Evolutionary conservation across 164 flowering plant genomes (phyloP), one percentile per base, ranked within the genome.

Genomic region (Pachysandra terminalis): DNA sequence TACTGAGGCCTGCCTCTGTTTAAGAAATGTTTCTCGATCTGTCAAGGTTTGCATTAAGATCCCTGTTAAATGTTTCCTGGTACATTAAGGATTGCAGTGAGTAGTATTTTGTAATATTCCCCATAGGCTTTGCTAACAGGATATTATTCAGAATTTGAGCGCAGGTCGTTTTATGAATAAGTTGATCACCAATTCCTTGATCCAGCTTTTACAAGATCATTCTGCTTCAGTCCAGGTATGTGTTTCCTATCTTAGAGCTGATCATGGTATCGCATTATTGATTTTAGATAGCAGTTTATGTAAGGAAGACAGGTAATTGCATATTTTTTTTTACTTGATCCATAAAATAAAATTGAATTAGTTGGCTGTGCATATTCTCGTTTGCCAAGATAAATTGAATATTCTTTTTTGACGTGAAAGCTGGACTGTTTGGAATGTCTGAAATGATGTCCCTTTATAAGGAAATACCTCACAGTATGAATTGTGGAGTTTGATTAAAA

Each of bases 11-110:
- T 96, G 96, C 81, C 78, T 76, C 56, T 93, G 97, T 77, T 74
- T 96, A 70, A 85, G 74, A 82, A 84, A 81, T 70, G 80, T 91
- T 68, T 81, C 95, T 71, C 95, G 99, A 56, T 96, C 99, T 74
- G 80, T 93, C 79, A 87, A 89, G 94, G 94, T 89, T 74, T 68
- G 89, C 19, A 54, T 27, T 56, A 25, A 54, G 40, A 32, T 32
- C 37, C 7, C 37, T 32, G 37, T 32, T 3, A 32, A 32, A 3
- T 32, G 5, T 7, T 32, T 32, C 7, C 7, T 7, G 7, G 37
- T 32, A 32, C n/a, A n/a, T n/a, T n/a, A 32, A 76, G 82, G 80
- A 76, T 75, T 56, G 78, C 12, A 49, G 45, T 51, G 19, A 59
- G 68, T 66, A 19, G 2, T 28, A 64, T 65, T 49, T 21, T 68